Base-by-base conservation (phyloP, 2,329 filamentous ascomycete species). In the Fusarium chuoi region DNA sequence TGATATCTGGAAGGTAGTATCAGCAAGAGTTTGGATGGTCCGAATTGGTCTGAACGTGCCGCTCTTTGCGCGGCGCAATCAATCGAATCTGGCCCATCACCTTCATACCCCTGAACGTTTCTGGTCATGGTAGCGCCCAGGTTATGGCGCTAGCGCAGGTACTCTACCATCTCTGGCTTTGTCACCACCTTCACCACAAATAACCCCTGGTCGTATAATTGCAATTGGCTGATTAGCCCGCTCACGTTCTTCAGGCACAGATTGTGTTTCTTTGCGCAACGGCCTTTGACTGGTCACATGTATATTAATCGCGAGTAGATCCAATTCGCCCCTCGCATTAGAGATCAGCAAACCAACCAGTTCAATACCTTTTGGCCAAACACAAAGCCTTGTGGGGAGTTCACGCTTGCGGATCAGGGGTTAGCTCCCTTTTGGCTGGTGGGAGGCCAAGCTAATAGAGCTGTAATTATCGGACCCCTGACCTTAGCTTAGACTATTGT, bases 141-240 rank as follows among this genome's bases (percentile, higher is more conserved):
- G 41, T 30, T 36, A 22, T 22, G 58, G 39, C 71, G 71, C 71
- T 74, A 74, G 71, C 52, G 71, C 71, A 74, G 71, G 71, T 65
- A 74, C 71, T 60, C 46, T 62, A 70, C 49, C 44, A 56, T 63
- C 49, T 56, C 57, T 57, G 65, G 62, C 62, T 67, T 65, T 52
- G 58, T 67, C 70, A 74, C 71, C 70, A 73, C 70, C 70, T 51
- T 71, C 70, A 74, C 71, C 71, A 68, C 26, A 71, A 52, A n/a
- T 28, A 35, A 61, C 63, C 71, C 71, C 58, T 62, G 59, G 51
- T 28, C 36, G 33, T 36, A 55, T 36, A 57, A 56, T 48, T 42
- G 33, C 39, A 69, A 74, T 74, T 74, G 71, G 71, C 49, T 60
- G 55, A 62, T 54, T 46, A 62, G 24, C 30, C 46, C 33, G 20